Conservation (phyloP, 164 flowering plant genomes). For the Stephania yunnanensis region DNA sequence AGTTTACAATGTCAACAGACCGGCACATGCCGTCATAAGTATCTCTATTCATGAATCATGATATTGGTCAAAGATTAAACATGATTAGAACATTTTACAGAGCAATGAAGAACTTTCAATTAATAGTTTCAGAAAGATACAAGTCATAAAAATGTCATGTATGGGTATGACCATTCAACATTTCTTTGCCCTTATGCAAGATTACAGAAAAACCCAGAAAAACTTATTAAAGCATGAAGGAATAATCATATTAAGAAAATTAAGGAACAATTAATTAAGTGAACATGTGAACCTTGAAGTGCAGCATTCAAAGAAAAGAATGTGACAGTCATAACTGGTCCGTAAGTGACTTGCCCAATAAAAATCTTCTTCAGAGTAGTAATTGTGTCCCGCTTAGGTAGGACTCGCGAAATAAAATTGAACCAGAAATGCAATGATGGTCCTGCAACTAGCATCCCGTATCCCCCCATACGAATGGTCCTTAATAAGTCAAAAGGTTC, state of each 20-base stretch:
- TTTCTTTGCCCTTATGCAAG: neutral
- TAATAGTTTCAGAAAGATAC: neutral
- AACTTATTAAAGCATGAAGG: too few relatives aligned
- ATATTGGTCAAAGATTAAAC: neutral
- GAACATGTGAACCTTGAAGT: conserved; percentile 50
- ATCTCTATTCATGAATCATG: neutral
- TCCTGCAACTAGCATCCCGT: conserved; percentile 71
- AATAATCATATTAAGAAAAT: too few relatives aligned
- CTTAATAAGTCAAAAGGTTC: conserved; percentile 59
- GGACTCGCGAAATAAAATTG: conserved; percentile 63
- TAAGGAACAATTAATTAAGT: neutral
- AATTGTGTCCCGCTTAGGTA: conserved; percentile 61
- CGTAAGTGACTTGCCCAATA: conserved; percentile 72
- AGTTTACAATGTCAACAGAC: neutral
- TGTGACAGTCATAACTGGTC: conserved; percentile 59
- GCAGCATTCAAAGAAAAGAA: conserved; percentile 80
- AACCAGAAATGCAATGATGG: conserved; percentile 89
- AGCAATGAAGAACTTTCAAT: neutral
- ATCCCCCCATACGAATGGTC: conserved; percentile 79
- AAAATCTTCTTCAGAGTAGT: conserved; percentile 73
- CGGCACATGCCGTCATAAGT: neutral
- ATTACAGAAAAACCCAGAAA: too few relatives aligned
- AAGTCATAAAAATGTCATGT: neutral
- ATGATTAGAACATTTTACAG: neutral
- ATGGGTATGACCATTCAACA: neutral